Conservation (phyloP, 2,329 filamentous ascomycete species). For the Ceratocystiopsis brevicomis region DNA sequence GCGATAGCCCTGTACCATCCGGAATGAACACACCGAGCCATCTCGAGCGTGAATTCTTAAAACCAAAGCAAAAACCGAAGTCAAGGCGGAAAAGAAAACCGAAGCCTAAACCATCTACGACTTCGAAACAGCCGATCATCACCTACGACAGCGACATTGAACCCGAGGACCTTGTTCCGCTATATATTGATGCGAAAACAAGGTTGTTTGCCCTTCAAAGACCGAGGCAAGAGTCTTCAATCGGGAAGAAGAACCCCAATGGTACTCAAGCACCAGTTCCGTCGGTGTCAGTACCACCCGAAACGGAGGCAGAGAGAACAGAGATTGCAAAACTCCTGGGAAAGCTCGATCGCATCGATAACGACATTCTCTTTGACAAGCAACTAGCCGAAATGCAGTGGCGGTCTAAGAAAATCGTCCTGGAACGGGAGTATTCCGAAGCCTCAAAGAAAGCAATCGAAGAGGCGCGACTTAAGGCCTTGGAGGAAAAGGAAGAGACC, state of each 20-base stretch:
- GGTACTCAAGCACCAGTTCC: background rate
- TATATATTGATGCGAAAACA: conserved; percentile 57
- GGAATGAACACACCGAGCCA: conserved; percentile 30
- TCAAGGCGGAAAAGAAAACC: background rate
- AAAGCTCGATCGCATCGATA: conserved; percentile 60
- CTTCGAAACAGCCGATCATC: conserved; percentile 23
- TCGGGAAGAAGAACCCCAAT: conserved; percentile 18
- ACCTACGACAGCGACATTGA: conserved; percentile 53
- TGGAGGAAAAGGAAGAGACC: conserved; percentile 9
- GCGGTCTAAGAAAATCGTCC: conserved; percentile 35
- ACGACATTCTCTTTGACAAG: conserved; percentile 57
- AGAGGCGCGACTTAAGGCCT: conserved; percentile 11
- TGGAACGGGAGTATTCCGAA: conserved; percentile 41
- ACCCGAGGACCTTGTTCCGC: conserved; percentile 53
- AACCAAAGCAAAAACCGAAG: background rate
- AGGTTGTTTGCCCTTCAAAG: conserved; percentile 45
- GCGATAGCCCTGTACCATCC: conserved; percentile 30
- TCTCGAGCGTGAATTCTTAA: conserved; percentile 12
- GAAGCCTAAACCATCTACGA: background rate
- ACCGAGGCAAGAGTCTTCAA: conserved; percentile 24
- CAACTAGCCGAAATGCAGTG: conserved; percentile 45
- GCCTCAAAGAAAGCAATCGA: conserved; percentile 22
- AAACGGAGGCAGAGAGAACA: conserved; percentile 16
- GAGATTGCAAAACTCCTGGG: conserved; percentile 47
- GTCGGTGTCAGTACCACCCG: background rate